Conservation (phyloP, 176 grass and related monocot species). For the Aegilops bicornis region DNA sequence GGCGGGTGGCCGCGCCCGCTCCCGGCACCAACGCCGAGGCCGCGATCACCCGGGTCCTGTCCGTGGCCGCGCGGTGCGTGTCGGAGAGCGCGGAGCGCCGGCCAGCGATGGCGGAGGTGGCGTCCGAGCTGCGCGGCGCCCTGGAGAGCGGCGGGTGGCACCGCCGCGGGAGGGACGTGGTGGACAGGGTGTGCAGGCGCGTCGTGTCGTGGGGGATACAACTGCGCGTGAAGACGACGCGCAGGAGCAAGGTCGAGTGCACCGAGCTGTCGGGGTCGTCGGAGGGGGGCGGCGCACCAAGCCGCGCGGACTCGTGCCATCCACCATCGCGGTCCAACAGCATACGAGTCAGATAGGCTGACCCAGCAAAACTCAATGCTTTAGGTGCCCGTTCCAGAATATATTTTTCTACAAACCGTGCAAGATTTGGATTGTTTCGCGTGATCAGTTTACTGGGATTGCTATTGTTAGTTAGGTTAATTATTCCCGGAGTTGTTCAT, state of each 20-base stretch:
- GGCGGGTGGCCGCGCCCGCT: constrained; percentile 36
- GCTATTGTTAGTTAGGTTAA: neutral
- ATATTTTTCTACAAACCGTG: too few species aligned
- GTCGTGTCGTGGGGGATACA: constrained; percentile 48
- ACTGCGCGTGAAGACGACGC: constrained; percentile 39
- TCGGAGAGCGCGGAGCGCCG: constrained; percentile 47
- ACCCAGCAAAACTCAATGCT: neutral
- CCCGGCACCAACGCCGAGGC: neutral
- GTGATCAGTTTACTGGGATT: neutral
- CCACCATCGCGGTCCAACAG: neutral
- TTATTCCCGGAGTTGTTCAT: neutral
- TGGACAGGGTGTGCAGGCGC: constrained; percentile 37
- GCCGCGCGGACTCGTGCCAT: neutral
- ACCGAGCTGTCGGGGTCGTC: constrained; percentile 49
- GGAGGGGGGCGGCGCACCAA: constrained; percentile 17
- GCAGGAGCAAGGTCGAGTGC: constrained; percentile 75
- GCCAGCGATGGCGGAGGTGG: constrained; percentile 74
- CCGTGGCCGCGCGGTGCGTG: constrained; percentile 64
- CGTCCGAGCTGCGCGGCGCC: constrained; percentile 53
- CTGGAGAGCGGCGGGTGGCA: constrained; percentile 43
- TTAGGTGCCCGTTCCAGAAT: neutral
- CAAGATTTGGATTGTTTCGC: neutral
- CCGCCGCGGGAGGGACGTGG: neutral
- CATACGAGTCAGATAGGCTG: neutral
- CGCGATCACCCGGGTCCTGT: constrained; percentile 40